A percentile compares a stretch with the other conserved stretches of the same genome.
Evolutionary conservation across 352 stramenopile genomes (phyloP).

Genomic region (Pythium volutum): DNA sequence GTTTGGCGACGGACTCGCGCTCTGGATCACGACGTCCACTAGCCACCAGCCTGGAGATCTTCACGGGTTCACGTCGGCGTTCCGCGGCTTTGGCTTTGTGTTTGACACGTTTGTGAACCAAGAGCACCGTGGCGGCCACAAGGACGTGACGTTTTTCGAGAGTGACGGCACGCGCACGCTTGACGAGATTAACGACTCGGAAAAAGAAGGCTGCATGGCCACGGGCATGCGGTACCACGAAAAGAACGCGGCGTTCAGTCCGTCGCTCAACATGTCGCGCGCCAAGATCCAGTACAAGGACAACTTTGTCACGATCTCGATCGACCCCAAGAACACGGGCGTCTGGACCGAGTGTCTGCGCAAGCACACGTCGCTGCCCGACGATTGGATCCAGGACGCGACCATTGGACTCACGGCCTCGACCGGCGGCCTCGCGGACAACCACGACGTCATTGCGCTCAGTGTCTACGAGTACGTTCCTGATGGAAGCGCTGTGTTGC

Average conservation of each 20-base stretch:
- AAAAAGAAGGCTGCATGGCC: conserved; percentile 74
- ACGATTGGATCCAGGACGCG: conserved; percentile 61
- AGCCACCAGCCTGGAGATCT: conserved; percentile 64
- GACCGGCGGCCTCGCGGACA: conserved; percentile 78
- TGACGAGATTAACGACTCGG: conserved; percentile 70
- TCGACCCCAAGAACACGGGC: conserved; percentile 70
- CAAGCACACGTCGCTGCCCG: conserved; percentile 42
- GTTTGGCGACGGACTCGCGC: conserved; percentile 77
- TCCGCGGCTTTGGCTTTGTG: conserved; percentile 70
- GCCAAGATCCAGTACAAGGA: conserved; percentile 79
- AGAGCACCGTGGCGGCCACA: conserved; percentile 74
- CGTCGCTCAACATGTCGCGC: conserved; percentile 78
- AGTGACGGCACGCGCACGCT: conserved; percentile 77
- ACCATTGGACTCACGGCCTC: conserved; percentile 76
- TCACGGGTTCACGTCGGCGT: conserved; percentile 76
- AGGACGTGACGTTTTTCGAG: conserved; percentile 80
- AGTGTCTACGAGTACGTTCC: conserved; percentile 73
- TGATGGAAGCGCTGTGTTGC: not conserved
- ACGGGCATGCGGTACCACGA: conserved; percentile 79
- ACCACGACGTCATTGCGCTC: conserved; percentile 76
- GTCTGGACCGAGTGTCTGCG: conserved; percentile 70
- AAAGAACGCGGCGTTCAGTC: conserved; percentile 71
- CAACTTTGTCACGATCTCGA: conserved; percentile 61
- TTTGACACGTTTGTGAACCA: conserved; percentile 87
- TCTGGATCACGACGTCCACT: conserved; percentile 69